Percentiles rank a stretch among this genome's conserved stretches.
These are phyloP conservation scores for Claviceps fusiformis DNA, from an alignment of 2,329 filamentous ascomycete species.

Conservation along the genomic window DNA sequence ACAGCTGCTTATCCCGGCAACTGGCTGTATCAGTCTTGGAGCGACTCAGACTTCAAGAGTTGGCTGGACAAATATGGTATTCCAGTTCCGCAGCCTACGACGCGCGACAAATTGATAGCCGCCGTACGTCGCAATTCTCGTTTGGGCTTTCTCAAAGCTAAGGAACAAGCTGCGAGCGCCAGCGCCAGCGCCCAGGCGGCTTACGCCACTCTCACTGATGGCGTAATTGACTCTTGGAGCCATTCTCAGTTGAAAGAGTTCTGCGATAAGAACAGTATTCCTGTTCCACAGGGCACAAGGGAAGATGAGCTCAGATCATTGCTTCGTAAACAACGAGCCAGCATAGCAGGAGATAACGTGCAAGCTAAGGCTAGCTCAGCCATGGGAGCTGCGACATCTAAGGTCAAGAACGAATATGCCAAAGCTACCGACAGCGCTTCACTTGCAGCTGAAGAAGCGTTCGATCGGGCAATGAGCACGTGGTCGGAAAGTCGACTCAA, in stretches of 20 bases:
- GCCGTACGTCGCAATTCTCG: conserved; percentile 83
- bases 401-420: conserved; percentile 62
- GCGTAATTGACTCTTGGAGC: conserved; percentile 79
- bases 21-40: conserved; percentile 88
- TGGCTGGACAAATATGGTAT: conserved; percentile 86
- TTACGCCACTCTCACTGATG: conserved; percentile 64
- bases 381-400: conserved; percentile 60
- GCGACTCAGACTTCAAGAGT: conserved; percentile 82
- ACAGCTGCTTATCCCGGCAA: conserved; percentile 78
- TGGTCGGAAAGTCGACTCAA: conserved; percentile 73
- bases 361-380: conserved; percentile 43
- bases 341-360: conserved; percentile 53
- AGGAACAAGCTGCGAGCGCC: conserved; percentile 45
- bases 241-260: conserved; percentile 85
- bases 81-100: conserved; percentile 69
- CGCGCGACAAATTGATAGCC: conserved; percentile 78
- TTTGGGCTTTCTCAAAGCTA: conserved; percentile 56
- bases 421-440: conserved; percentile 58
- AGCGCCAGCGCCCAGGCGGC: conserved; percentile 54
- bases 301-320: conserved; percentile 80
- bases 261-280: conserved; percentile 76
- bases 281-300: conserved; percentile 81
- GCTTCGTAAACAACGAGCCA: conserved; percentile 72
- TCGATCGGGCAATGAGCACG: conserved; percentile 43
- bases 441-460: conserved; percentile 50